Evolutionary conservation across 805 yeast genomes (phyloP), one percentile per base, ranked within the genome.

Genomic region (Sugiyamaella lignohabitans): DNA sequence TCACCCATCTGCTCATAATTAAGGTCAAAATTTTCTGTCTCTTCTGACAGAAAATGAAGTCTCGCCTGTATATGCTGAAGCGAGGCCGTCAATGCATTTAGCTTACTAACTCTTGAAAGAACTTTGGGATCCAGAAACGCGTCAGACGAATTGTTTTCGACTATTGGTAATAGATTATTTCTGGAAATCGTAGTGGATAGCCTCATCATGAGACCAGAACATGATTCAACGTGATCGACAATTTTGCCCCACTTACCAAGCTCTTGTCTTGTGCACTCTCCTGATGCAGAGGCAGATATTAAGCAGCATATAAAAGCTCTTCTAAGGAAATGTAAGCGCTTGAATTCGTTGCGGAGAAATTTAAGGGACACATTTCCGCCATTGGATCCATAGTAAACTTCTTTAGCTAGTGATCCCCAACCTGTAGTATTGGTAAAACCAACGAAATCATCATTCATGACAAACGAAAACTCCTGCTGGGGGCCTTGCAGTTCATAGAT

Each of bases 231-330:
- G 20, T 48, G 35, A 47, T 58, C 64, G 21, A 54, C 55, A 19
- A 56, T 48, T 46, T 50, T 38, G 22, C 56, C 54, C 64, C 63
- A 51, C 20, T 39, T 20, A 36, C 49, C 51, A 38, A 58, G 52
- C 53, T 51, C 58, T 38, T 42, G 43, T 45, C 53, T 47, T 40
- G 45, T 36, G 38, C 57, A 46, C 24, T 49, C 46, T 14, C 62
- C 60, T 10, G 42, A 18, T 3, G 64, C 45, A 4, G 55, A 45
- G 16, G 67, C 54, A 0, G 78, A 67, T 38, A 75, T 49, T 18
- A 74, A 49, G 35, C 69, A 61, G 57, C 77, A 72, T 2, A 75
- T 58, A 43, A 69, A 56, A 39, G 71, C 67, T n/a, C 74, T 64
- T 45, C 75, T 62, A 38, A 73, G 45, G 24, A 62, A 52, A 29